phyloP scores from a whole-genome alignment of 768 basidiomycete genomes.

The Kwoniella dejecticola region DNA sequence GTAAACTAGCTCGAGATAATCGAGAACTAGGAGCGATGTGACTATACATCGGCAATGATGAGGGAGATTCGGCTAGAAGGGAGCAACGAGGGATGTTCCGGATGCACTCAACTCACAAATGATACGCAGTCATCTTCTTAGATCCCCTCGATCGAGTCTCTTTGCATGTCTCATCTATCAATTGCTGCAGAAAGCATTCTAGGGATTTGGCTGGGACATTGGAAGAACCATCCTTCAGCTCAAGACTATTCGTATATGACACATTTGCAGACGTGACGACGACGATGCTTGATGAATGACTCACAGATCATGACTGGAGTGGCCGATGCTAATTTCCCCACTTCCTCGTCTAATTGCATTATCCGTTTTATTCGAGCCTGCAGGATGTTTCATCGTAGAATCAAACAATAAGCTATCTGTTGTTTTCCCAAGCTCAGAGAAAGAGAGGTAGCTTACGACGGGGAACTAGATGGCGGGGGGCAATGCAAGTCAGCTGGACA shows the following conservation, averaged over 20 bases:
- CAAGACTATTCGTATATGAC: no score
- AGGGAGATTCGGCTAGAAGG: background rate
- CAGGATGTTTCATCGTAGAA: background rate
- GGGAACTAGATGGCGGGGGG: slow-evolving; percentile 9
- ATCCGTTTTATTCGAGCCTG: slow-evolving; percentile 98
- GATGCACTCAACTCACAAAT: slow-evolving; percentile 76
- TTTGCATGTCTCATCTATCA: slow-evolving; percentile 79
- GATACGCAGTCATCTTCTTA: slow-evolving; percentile 88
- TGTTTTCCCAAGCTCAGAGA: background rate
- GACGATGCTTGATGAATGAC: no score
- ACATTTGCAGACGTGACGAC: no score
- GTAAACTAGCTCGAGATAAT: no score
- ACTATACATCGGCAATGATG: no score
- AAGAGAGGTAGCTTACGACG: slow-evolving; percentile 10
- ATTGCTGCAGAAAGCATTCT: slow-evolving; percentile 82
- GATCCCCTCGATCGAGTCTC: slow-evolving; percentile 76
- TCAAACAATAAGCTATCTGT: slow-evolving; percentile 1
- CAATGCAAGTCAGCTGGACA: background rate
- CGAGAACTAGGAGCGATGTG: no score
- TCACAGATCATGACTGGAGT: slow-evolving; percentile 95
- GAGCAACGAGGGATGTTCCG: no score
- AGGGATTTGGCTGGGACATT: slow-evolving; percentile 78
- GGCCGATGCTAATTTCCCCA: slow-evolving; percentile 95
- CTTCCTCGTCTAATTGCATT: slow-evolving; percentile 99
- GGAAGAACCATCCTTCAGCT: background rate